Evolutionary conservation across 1,139 yeast genomes (phyloP), one percentile per base, ranked within the genome.

Genomic region (Sugiyamaella neomexicana): DNA sequence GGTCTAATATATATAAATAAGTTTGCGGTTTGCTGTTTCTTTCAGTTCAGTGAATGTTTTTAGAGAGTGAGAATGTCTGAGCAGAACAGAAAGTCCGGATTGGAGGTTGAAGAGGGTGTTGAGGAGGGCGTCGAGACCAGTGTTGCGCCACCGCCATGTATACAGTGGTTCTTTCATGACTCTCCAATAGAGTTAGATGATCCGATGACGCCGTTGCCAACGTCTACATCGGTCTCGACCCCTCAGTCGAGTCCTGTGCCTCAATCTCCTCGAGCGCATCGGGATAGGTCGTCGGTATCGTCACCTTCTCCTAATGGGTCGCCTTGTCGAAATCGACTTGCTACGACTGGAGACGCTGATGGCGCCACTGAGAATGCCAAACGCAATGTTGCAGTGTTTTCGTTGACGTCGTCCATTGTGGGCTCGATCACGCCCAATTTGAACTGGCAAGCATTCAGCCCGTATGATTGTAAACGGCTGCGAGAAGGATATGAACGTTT

Each of bases 401-500:
- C 63, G 2, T 42, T 53, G 32, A 42, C 58, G 3, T 53, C 60
- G 2, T 53, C 62, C 7, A 63, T 65, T 40, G 61, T 67, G 1
- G 70, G 71, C 6, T 45, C 65, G 2, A 56, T 70, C 1, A 55
- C 58, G 2, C 73, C 73, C 2, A 58, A 57, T 45, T 38, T 63
- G 2, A 58, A 60, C 13, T 73, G 77, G 77, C 61, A 64, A 10
- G 74, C 77, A 1, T 73, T 73, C 62, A 67, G 62, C 20, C 75
- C 76, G 1, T 60, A 64, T 38, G 76, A 73, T 20, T 15, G 39
- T 37, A 43, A 17, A 25, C 36, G 23, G 6, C 36, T 45, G 9
- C 7, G 15, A 5, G 23, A 29, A 1, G 44, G 31, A 23, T 44
- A 39, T 40, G 20, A 31, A 10, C 52, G 54, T 16, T 37, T 44